phyloP scores from a whole-genome alignment of 352 stramenopile genomes.

The Phytophthora syringae region DNA sequence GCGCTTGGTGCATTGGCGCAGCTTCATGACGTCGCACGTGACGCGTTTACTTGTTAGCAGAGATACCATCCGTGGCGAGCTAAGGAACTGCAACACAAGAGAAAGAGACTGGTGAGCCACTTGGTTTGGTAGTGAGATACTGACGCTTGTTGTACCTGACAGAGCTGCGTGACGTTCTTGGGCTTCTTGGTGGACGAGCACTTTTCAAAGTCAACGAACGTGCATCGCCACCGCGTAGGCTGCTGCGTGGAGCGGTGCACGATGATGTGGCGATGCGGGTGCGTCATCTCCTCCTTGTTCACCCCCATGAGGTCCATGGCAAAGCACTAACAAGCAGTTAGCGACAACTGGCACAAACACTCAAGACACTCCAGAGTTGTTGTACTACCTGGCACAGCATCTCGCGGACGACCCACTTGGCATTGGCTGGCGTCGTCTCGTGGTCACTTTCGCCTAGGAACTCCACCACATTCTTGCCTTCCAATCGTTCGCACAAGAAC shows the following conservation, averaged over 20 bases:
- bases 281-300: conserved; percentile 88
- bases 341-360: background rate
- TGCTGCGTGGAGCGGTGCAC: conserved; percentile 33
- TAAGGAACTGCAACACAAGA: conserved; percentile 55
- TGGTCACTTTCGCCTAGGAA: conserved; percentile 46
- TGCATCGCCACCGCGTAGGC: conserved; percentile 46
- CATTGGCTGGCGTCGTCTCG: conserved; percentile 37
- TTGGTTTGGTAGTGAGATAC: too few species aligned
- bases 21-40: conserved; percentile 40
- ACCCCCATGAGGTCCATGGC: conserved; percentile 73
- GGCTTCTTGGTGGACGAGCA: conserved; percentile 67
- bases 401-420: conserved; percentile 61
- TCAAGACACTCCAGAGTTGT: too few species aligned
- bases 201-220: conserved; percentile 85
- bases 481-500: conserved; percentile 66
- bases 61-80: conserved; percentile 62
- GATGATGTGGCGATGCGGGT: conserved; percentile 79
- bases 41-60: conserved; percentile 56
- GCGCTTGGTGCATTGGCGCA: conserved; percentile 66
- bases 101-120: background rate
- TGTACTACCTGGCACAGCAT: conserved; percentile 66
- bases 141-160: conserved; percentile 46
- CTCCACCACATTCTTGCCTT: conserved; percentile 66
- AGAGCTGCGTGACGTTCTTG: conserved; percentile 84
- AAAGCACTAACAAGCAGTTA: conserved; percentile 54